These are phyloP conservation scores for Fusarium sp. DNA, from an alignment of 2,329 filamentous ascomycete species.

Conservation along the genomic window DNA sequence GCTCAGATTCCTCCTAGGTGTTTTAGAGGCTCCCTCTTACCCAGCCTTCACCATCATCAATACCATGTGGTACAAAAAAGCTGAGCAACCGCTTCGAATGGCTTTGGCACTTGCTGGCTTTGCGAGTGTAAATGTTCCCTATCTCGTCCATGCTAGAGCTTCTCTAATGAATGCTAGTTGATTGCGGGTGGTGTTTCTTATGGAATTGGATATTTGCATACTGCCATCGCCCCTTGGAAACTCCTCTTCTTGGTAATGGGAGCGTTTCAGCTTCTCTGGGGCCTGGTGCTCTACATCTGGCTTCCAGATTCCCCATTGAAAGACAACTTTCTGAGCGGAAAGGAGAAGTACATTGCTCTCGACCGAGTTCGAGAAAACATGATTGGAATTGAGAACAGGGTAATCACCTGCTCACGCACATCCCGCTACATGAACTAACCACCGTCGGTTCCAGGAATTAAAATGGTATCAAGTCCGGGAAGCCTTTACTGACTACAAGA, in stretches of 20 bases:
- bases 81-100: conserved; percentile 19
- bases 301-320: conserved; percentile 41
- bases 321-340: conserved; percentile 40
- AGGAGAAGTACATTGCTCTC: conserved; percentile 47
- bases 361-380: conserved; percentile 48
- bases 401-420: background rate
- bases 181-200: conserved; percentile 44
- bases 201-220: conserved; percentile 42
- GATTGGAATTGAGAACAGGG: conserved; percentile 48
- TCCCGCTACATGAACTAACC: background rate
- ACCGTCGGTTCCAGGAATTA: conserved; percentile 17
- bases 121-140: background rate
- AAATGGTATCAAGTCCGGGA: conserved; percentile 46
- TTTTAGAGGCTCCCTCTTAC: conserved; percentile 29
- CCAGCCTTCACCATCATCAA: conserved; percentile 6
- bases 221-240: conserved; percentile 37
- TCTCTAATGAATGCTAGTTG: background rate
- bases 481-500: conserved; percentile 46
- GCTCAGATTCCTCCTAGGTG: conserved; percentile 41
- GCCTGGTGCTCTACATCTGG: conserved; percentile 23
- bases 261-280: conserved; percentile 34
- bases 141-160: background rate
- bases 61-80: conserved; percentile 9
- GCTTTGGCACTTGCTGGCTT: conserved; percentile 2
- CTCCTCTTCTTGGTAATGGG: conserved; percentile 46